A percentile compares a stretch with the other conserved stretches of the same genome.
Conservation (phyloP, 805 yeast genomes). For the Blastobotrys americana region DNA sequence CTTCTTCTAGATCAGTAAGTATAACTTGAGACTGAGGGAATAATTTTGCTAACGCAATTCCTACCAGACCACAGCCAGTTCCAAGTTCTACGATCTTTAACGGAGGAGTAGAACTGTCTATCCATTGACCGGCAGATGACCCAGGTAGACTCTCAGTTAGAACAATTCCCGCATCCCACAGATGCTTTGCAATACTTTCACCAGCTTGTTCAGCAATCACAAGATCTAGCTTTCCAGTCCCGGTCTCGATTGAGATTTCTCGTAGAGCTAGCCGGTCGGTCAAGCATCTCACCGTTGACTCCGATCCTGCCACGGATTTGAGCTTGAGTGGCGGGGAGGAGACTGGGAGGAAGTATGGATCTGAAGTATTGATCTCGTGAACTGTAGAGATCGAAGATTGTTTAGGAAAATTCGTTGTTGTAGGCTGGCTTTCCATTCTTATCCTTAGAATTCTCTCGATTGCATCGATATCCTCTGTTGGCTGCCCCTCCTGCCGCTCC, state of each 20-base stretch:
- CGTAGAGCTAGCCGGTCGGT: too few relatives aligned
- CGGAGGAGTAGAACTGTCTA: too few relatives aligned
- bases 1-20: constrained; percentile 36
- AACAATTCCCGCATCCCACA: constrained; percentile 38
- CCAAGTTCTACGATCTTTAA: constrained; percentile 35
- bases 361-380: background rate
- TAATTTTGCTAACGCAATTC: constrained; percentile 27
- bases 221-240: background rate
- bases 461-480: background rate
- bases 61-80: constrained; percentile 38
- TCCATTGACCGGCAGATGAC: background rate
- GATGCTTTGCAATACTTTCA: constrained; percentile 36
- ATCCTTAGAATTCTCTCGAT: too few relatives aligned
- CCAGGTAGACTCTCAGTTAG: background rate
- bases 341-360: too few relatives aligned
- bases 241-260: too few relatives aligned
- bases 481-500: background rate
- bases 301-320: background rate
- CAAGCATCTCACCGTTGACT: too few relatives aligned
- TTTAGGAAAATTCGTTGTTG: too few relatives aligned
- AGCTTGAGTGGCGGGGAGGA: too few relatives aligned
- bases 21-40: constrained; percentile 18
- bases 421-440: too few relatives aligned
- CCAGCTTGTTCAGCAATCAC: constrained; percentile 34
- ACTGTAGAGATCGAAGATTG: background rate